Conservation (phyloP, 2,329 filamentous ascomycete genomes). For the Harringtonia aguacate region DNA sequence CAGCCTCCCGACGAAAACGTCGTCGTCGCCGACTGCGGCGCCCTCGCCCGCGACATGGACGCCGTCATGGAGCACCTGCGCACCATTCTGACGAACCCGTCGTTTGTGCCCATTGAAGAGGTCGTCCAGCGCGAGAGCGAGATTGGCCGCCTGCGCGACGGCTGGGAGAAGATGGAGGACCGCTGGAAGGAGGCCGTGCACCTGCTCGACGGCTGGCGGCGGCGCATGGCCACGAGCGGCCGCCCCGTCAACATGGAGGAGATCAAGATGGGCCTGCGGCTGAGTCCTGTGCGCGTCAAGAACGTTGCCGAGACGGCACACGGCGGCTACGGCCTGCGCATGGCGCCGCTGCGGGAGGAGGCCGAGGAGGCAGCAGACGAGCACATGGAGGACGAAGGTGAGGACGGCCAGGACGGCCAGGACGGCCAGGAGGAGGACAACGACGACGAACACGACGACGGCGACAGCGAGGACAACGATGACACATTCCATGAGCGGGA, state of each 20-base stretch:
- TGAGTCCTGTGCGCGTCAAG: slow-evolving; percentile 47
- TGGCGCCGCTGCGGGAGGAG: slow-evolving; percentile 21
- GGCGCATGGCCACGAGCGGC: slow-evolving; percentile 62
- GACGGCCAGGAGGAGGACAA: slow-evolving; percentile 15
- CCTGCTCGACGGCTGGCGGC: slow-evolving; percentile 88
- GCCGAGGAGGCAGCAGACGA: slow-evolving; percentile 16
- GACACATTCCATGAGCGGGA: slow-evolving; percentile 7
- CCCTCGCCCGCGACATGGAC: slow-evolving; percentile 66
- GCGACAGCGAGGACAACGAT: slow-evolving; percentile 15
- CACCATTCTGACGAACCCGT: slow-evolving; percentile 82
- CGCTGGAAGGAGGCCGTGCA: slow-evolving; percentile 83
- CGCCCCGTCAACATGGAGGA: slow-evolving; percentile 60
- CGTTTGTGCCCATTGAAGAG: slow-evolving; percentile 91
- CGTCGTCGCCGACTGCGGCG: slow-evolving; percentile 29
- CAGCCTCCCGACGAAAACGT: slow-evolving; percentile 12
- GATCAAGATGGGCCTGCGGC: slow-evolving; percentile 55
- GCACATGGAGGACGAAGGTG: slow-evolving; percentile 12
- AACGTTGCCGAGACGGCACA: slow-evolving; percentile 37
- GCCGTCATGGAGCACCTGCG: slow-evolving; percentile 70
- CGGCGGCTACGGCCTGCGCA: slow-evolving; percentile 17
- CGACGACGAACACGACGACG: slow-evolving; percentile 14
- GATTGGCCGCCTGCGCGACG: slow-evolving; percentile 69
- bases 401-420: slow-evolving; percentile 11
- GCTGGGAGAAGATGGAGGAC: slow-evolving; percentile 88
- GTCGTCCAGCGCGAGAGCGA: slow-evolving; percentile 88